Evolutionary conservation across 768 basidiomycete species (phyloP), one percentile per base, ranked within the genome.

Genomic region (Pilatotrama ljubarskyi): DNA sequence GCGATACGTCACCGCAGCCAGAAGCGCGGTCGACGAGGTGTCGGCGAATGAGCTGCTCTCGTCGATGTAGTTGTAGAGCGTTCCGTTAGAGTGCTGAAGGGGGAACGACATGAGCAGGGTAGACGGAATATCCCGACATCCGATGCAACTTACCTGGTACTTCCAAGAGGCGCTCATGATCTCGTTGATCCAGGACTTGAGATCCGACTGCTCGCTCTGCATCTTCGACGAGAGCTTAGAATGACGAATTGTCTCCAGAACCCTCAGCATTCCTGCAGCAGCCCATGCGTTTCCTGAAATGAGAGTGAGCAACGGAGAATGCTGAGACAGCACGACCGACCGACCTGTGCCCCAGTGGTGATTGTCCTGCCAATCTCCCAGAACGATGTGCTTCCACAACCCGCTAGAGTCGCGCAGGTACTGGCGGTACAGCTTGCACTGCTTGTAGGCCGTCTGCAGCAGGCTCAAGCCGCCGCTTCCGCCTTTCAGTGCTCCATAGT

Each of bases 241-340:
- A 49, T 78, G 75, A 44, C 75, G 74, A 46, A 87, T 75, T 0
- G 83, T 86, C 42, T 78, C 75, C 10, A 83, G 70, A 5, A 90
- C 84, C 6, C 88, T 79, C 25, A 84, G 71, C 78, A 86, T 85
- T 3, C 87, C 86, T 0, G 82, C 82, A 1, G 86, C 86, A 0
- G 87, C 88, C 90, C 90, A 90, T 0, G 76, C 87, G 63, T 90
- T 91, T 2, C 84, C 84, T 42, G 47, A 9, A 40, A 10, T 55
- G 10, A 11, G 48, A 26, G 54, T 55, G 15, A 64, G 18, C 14
- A 6, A 38, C 18, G 7, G 17, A 3, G 10, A 18, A n/a, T 22
- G 32, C 49, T 13, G 1, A 9, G 7, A 36, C 26, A 20, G 18
- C 42, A 38, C 13, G 32, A 26, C 15, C 14, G 36, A 4, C 70